Conservation (phyloP, 768 basidiomycete genomes). For the Lentinula raphanica region DNA sequence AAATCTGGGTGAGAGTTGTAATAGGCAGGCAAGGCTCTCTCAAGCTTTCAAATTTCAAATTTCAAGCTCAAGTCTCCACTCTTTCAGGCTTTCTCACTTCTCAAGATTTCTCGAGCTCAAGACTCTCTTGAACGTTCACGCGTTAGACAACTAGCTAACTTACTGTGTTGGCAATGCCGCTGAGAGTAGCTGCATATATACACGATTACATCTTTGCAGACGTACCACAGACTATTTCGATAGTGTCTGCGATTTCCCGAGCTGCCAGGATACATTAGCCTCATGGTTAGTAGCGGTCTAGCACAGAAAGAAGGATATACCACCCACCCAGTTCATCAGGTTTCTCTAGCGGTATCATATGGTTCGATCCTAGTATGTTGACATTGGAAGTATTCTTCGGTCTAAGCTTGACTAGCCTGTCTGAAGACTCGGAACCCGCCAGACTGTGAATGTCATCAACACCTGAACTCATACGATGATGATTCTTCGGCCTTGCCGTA, state of each 20-base stretch:
- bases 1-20: no score
- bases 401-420: slow-evolving; percentile 37
- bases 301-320: background rate
- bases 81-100: no score
- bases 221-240: background rate
- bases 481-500: no score
- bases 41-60: no score
- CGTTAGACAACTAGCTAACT: no score
- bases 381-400: slow-evolving; percentile 37
- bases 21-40: no score
- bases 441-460: background rate
- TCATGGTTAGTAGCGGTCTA: no score
- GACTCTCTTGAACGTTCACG: no score
- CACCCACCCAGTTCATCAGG: slow-evolving; percentile 26
- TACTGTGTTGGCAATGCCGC: no score
- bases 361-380: slow-evolving; percentile 31
- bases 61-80: no score
- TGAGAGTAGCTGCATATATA: background rate
- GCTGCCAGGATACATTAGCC: background rate
- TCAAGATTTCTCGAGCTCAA: no score
- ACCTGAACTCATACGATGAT: no score
- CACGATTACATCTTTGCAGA: background rate
- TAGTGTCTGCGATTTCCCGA: slow-evolving; percentile 1
- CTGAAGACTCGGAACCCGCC: slow-evolving; percentile 22
- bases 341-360: slow-evolving; percentile 43